Conservation (phyloP, 1,284 basidiomycete species). For the Leccinum fallax region DNA sequence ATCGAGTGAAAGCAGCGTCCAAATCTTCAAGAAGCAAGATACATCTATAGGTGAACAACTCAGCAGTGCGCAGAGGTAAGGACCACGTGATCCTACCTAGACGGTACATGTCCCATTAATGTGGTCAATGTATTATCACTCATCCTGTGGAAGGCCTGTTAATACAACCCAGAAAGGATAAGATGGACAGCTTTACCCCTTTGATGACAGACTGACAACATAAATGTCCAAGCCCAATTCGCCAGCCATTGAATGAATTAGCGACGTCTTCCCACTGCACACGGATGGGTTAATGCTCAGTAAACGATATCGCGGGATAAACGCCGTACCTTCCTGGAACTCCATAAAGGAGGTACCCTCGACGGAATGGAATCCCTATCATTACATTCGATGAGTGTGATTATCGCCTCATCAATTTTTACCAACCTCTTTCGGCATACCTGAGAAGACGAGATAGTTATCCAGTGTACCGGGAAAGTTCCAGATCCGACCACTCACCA, state of each 20-base stretch:
- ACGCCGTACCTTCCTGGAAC: slow-evolving; percentile 72
- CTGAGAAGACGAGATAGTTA: slow-evolving; percentile 39
- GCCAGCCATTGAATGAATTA: slow-evolving; percentile 84
- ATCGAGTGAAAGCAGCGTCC: slow-evolving; percentile 84
- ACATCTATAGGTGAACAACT: slow-evolving; percentile 51
- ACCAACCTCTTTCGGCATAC: slow-evolving; percentile 82
- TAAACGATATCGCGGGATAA: slow-evolving; percentile 6
- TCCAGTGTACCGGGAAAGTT: slow-evolving; percentile 13
- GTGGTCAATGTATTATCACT: slow-evolving; percentile 83
- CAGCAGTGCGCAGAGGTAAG: slow-evolving; percentile 6
- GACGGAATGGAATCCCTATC: slow-evolving; percentile 80
- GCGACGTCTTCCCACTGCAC: slow-evolving; percentile 75
- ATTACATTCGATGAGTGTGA: slow-evolving; percentile 22
- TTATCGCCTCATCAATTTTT: slow-evolving; percentile 20
- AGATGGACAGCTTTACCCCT: slow-evolving; percentile 57
- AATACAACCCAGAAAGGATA: slow-evolving; percentile 5
- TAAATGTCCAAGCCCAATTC: slow-evolving; percentile 88
- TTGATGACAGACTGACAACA: slow-evolving; percentile 81
- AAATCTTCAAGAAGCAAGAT: slow-evolving; percentile 87
- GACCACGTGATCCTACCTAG: slow-evolving; percentile 52
- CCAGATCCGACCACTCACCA: slow-evolving; percentile 53
- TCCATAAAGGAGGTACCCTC: slow-evolving; percentile 83
- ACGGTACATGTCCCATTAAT: slow-evolving; percentile 82
- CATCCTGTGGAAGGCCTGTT: slow-evolving; percentile 54
- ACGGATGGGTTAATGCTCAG: slow-evolving; percentile 15